These are phyloP conservation scores for Malbranchea zuffiana DNA, from an alignment of 2,329 filamentous ascomycete species.

Conservation along the genomic window DNA sequence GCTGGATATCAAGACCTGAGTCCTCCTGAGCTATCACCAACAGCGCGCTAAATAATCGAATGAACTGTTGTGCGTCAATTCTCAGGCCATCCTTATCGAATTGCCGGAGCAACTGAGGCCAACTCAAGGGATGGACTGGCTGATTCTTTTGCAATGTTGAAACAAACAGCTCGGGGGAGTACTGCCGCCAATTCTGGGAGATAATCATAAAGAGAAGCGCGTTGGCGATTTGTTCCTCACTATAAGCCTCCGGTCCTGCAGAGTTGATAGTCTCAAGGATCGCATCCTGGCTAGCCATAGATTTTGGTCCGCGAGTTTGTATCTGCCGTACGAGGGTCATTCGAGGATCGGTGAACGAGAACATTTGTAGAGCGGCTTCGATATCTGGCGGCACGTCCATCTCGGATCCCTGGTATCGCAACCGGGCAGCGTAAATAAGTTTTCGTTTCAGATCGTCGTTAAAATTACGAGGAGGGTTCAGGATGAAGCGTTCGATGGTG, in stretches of 20 bases:
- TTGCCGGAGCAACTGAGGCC: constrained; percentile 59
- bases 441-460: constrained; percentile 63
- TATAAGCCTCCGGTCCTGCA: constrained; percentile 53
- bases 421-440: constrained; percentile 50
- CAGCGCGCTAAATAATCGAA: constrained; percentile 68
- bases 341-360: constrained; percentile 33
- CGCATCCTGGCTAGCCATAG: constrained; percentile 64
- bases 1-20: constrained; percentile 67
- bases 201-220: constrained; percentile 62
- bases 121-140: constrained; percentile 47
- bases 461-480: constrained; percentile 78
- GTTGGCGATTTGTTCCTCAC: constrained; percentile 70
- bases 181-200: constrained; percentile 50
- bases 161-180: constrained; percentile 59
- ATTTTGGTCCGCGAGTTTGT: constrained; percentile 61
- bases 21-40: constrained; percentile 56
- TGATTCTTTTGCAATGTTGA: constrained; percentile 46
- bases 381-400: constrained; percentile 34
- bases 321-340: constrained; percentile 50
- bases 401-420: constrained; percentile 53
- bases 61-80: constrained; percentile 68
- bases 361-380: constrained; percentile 36
- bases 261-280: constrained; percentile 49
- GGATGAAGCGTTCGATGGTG: constrained; percentile 75
- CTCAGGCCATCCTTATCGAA: constrained; percentile 73